Conservation (phyloP, 495 filamentous ascomycete species). For the Talaromyces liani region DNA sequence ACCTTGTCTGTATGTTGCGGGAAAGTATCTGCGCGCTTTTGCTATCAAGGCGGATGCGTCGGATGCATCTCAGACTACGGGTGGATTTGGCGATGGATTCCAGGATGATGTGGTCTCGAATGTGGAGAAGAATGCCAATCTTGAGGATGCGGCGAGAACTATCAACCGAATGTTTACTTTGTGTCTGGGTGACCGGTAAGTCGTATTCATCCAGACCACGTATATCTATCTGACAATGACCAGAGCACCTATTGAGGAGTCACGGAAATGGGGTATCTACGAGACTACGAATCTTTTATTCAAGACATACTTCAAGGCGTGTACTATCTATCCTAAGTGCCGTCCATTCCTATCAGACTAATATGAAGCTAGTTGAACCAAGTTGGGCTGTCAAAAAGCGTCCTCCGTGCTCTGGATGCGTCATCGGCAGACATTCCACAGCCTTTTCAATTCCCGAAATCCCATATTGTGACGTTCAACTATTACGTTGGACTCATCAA, state of each 20-base stretch:
- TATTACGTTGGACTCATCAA: slow-evolving; percentile 87
- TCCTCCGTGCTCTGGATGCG: slow-evolving; percentile 72
- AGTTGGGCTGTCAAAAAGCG: slow-evolving; percentile 81
- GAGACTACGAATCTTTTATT: slow-evolving; percentile 87
- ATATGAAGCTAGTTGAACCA: slow-evolving; percentile 56
- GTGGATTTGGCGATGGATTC: slow-evolving; percentile 41
- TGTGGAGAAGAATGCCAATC: slow-evolving; percentile 62
- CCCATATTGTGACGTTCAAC: slow-evolving; percentile 91
- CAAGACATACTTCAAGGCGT: slow-evolving; percentile 91
- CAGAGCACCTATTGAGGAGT: slow-evolving; percentile 80
- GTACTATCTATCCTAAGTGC: slow-evolving; percentile 1
- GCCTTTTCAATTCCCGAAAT: slow-evolving; percentile 66
- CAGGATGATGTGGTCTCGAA: slow-evolving; percentile 73
- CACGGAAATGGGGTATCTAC: slow-evolving; percentile 95
- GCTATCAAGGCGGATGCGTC: slow-evolving; percentile 77
- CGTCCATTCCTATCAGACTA: background rate
- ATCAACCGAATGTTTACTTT: slow-evolving; percentile 84
- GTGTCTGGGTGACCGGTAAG: slow-evolving; percentile 82
- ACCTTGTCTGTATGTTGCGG: slow-evolving; percentile 76
- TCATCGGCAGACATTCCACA: slow-evolving; percentile 68
- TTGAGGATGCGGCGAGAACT: slow-evolving; percentile 82
- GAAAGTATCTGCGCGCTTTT: slow-evolving; percentile 76
- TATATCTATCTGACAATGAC: slow-evolving; percentile 10
- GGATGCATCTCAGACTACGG: slow-evolving; percentile 32
- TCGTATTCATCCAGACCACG: slow-evolving; percentile 10